These are phyloP conservation scores for Teratosphaeria viscida DNA, from an alignment of 2,329 filamentous ascomycete genomes.

Conservation along the genomic window DNA sequence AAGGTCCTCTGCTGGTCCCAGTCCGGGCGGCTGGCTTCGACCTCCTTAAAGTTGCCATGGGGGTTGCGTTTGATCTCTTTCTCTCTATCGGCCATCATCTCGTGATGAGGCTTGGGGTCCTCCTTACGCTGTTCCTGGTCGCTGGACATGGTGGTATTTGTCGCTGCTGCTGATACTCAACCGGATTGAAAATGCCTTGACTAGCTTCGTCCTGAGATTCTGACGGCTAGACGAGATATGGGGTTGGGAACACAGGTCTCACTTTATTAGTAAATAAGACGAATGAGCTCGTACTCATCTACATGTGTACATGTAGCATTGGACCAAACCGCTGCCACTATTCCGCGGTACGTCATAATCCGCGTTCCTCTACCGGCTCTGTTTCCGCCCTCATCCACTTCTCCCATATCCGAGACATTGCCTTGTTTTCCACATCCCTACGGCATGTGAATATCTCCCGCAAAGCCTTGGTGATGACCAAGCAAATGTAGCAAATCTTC, in stretches of 20 bases:
- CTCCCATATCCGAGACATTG: no score
- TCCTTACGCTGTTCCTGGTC: conserved; percentile 6
- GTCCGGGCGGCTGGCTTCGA: conserved; percentile 55
- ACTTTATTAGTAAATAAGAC: no score
- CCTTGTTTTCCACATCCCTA: no score
- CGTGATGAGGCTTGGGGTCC: conserved; percentile 13
- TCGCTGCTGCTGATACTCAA: background rate
- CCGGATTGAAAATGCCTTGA: no score
- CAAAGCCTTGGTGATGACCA: no score
- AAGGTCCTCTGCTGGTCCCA: conserved; percentile 44
- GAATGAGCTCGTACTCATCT: background rate
- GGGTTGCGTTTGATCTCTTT: conserved; percentile 49
- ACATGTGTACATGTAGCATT: background rate
- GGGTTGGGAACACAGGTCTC: no score
- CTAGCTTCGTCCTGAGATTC: no score
- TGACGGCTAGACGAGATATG: no score
- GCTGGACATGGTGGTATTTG: conserved; percentile 4
- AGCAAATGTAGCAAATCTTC: no score
- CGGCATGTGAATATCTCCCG: no score
- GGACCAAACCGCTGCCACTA: background rate
- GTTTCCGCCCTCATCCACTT: background rate
- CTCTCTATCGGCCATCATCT: conserved; percentile 30
- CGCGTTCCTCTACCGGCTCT: background rate
- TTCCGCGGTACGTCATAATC: background rate
- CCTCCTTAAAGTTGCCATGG: conserved; percentile 64